Conservation (phyloP, 352 stramenopile genomes). For the Aphanomyces invadans region DNA sequence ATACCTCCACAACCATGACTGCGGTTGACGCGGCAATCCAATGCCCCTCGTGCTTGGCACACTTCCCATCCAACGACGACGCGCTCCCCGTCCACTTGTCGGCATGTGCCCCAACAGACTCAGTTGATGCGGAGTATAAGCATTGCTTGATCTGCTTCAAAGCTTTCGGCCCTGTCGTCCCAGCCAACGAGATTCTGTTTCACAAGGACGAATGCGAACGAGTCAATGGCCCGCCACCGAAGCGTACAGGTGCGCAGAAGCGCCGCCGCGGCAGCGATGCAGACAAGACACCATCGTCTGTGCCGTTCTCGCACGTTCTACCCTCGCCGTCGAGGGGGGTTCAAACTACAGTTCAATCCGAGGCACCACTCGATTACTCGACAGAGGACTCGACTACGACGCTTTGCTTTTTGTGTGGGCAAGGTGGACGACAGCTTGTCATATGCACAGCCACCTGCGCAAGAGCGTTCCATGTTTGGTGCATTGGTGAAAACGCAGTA, state of each 20-base stretch:
- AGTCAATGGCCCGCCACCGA: conserved; percentile 36
- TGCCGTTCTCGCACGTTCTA: too few species aligned
- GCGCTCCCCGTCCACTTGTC: conserved; percentile 44
- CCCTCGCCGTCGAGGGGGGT: too few species aligned
- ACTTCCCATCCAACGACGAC: conserved; percentile 16
- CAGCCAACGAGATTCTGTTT: conserved; percentile 55
- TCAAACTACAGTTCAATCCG: too few species aligned
- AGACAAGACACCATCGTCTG: conserved; percentile 31
- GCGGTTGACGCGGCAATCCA: conserved; percentile 1
- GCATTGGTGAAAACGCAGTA: conserved; percentile 38
- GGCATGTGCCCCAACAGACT: conserved; percentile 29
- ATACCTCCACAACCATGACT: neutral
- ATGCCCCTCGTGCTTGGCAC: conserved; percentile 4
- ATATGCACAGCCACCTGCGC: conserved; percentile 50
- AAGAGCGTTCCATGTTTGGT: conserved; percentile 50
- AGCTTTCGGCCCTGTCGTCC: conserved; percentile 43
- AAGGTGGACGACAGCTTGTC: conserved; percentile 42
- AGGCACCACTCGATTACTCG: neutral
- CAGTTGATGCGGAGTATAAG: neutral
- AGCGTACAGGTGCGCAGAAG: neutral
- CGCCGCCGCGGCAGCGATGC: neutral
- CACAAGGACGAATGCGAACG: conserved; percentile 72
- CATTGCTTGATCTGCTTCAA: conserved; percentile 55
- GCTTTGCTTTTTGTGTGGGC: conserved; percentile 49
- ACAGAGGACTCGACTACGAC: conserved; percentile 44